Conservation (phyloP, 768 basidiomycete genomes). For the Mycena maculata region DNA sequence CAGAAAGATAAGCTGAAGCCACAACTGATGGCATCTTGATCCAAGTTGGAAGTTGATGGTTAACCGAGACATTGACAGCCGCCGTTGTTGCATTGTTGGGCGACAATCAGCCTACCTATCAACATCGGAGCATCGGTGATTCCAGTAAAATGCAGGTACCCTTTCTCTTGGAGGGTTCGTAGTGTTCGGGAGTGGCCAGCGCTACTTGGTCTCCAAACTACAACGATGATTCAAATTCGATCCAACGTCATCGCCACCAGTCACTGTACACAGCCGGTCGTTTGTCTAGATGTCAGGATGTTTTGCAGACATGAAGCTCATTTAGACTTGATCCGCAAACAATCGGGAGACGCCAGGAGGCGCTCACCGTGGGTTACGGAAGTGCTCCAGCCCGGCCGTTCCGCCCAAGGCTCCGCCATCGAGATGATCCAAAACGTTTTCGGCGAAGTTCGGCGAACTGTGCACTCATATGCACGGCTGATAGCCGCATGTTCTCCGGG, state of each 20-base stretch:
- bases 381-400: no score
- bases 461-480: no score
- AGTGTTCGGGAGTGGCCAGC: no score
- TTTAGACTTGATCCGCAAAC: constrained; percentile 13
- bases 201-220: neutral
- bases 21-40: constrained; percentile 28
- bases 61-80: constrained; percentile 17
- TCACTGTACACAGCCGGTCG: constrained; percentile 16
- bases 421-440: no score
- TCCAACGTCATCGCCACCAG: neutral
- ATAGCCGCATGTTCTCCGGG: no score
- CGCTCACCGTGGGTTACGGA: no score
- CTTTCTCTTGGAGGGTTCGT: no score
- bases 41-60: neutral
- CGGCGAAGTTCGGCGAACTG: no score
- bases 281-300: neutral
- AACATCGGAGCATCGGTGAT: constrained; percentile 7
- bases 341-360: no score
- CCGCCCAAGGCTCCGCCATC: no score
- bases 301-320: neutral
- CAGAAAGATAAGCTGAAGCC: constrained; percentile 23
- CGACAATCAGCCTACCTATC: constrained; percentile 28
- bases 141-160: no score
- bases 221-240: constrained; percentile 18
- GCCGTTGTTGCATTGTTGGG: no score